Base-by-base conservation (phyloP, 2,329 filamentous ascomycete species). In the Endocalyx cinctus region DNA sequence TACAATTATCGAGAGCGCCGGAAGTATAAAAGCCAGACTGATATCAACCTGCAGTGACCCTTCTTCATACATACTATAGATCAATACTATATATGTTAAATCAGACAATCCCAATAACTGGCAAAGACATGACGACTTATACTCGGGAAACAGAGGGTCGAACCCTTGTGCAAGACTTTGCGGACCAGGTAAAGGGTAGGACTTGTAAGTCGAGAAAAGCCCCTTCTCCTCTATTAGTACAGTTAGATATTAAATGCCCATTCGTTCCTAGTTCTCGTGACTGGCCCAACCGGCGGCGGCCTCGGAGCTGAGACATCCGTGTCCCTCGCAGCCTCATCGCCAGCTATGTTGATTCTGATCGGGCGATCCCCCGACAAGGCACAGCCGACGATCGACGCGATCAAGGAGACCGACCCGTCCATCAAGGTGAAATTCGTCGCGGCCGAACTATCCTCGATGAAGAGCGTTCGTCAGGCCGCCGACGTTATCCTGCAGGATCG, bases 401-500 rank as follows among this genome's bases (percentile, higher is more conserved):
- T 57, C 38, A 46, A 43, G 29, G 27, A 33, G 12, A 42, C 44
- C 38, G 43, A 51, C 31, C 10, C 37, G 3, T 29, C 29, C 29
- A 43, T 50, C 29, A 35, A 42, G 18, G 39, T 48, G 25, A 55
- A 52, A 31, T 55, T 53, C 29, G 26, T 58, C 30, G 36, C 45
- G 33, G 37, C 44, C 5, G 54, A 57, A n/a, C n/a, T n/a, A n/a
- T n/a, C n/a, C n/a, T 53, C 54, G 15, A 43, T 54, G 12, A 40
- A 41, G 39, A 59, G 51, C 41, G 51, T 54, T n/a, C 51, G 55
- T 14, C 37, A 41, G 12, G 51, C 55, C n/a, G 56, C 54, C n/a
- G 39, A 42, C 27, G 30, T 43, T 19, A 54, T 53, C 31, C 44
- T 56, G 8, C 34, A 46, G 13, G 54, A 59, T 40, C n/a, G 38